Base-by-base conservation (phyloP, 345 rosid species). In the Adansonia digitata region DNA sequence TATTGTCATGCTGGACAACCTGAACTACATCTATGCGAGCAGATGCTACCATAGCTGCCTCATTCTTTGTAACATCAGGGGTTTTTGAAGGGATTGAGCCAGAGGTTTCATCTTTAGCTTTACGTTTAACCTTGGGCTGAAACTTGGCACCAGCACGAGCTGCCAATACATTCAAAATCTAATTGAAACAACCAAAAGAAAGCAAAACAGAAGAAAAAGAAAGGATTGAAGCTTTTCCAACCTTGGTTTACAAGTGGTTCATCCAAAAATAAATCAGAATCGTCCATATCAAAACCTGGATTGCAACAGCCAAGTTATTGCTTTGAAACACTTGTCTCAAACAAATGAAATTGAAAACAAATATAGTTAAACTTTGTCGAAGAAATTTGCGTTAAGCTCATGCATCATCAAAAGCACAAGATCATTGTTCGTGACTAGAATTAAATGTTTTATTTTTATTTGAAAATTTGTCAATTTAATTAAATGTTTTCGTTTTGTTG, bases 141-240 rank as follows among this genome's bases (percentile, higher is more conserved):
- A 83, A 87, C 79, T 81, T 87, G 11, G 77, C 75, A 40, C 80
- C 77, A 55, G 82, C 53, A 42, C 85, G 70, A 69, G 76, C 87
- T 83, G 77, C 45, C 46, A 71, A 76, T 64, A 26, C 40, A 78
- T 57, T 49, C 37, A 67, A 77, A 3, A 70, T 59, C 39, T 70
- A 80, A 49, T 35, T 51, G 10, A 31, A 53, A 45, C 26, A 20
- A 46, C 34, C 31, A 24, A 20, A 35, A 34, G 17, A 26, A 60
- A 7, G 1, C n/a, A n/a, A 24, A 22, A 20, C 29, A 57, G 63
- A 13, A 27, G 31, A 57, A 8, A n/a, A 43, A 27, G 9, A 64
- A 65, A 22, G 8, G 22, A 73, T 5, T 17, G 26, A 27, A 62
- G 43, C 43, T 13, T 45, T n/a, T n/a, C 79, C 49, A 76, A 88